A percentile compares a stretch with the other conserved stretches of the same genome.
Evolutionary conservation across 148 eudicot species (phyloP).

Genomic region (Cornus controversa): DNA sequence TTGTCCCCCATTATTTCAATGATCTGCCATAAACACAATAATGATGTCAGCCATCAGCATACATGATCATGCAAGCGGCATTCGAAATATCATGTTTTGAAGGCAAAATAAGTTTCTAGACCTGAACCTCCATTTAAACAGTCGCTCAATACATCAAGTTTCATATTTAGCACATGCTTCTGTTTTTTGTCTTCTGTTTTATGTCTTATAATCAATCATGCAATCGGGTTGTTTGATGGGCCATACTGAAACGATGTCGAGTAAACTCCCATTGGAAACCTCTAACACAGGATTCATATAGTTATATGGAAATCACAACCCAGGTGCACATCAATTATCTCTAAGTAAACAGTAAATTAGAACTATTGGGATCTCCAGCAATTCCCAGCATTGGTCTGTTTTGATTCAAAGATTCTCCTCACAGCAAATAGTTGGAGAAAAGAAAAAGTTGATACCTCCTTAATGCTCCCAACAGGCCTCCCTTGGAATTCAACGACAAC

Average conservation of each 20-base stretch:
- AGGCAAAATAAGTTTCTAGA: background rate
- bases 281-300: no score
- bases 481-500: slow-evolving; percentile 68
- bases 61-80: no score
- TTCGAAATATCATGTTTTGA: background rate
- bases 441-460: slow-evolving; percentile 55
- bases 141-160: background rate
- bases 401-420: background rate
- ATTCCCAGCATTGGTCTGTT: no score
- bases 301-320: background rate
- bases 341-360: no score
- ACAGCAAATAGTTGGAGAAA: background rate
- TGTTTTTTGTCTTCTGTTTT: background rate
- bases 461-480: slow-evolving; percentile 64
- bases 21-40: slow-evolving; percentile 39
- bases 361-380: no score
- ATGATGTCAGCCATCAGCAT: background rate
- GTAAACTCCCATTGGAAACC: no score
- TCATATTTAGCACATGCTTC: background rate
- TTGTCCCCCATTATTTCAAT: slow-evolving; percentile 78
- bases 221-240: background rate
- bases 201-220: no score
- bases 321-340: background rate
- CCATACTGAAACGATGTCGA: no score
- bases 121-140: background rate